phyloP scores from a whole-genome alignment of 352 stramenopile species.

The Phytophthora sp. region DNA sequence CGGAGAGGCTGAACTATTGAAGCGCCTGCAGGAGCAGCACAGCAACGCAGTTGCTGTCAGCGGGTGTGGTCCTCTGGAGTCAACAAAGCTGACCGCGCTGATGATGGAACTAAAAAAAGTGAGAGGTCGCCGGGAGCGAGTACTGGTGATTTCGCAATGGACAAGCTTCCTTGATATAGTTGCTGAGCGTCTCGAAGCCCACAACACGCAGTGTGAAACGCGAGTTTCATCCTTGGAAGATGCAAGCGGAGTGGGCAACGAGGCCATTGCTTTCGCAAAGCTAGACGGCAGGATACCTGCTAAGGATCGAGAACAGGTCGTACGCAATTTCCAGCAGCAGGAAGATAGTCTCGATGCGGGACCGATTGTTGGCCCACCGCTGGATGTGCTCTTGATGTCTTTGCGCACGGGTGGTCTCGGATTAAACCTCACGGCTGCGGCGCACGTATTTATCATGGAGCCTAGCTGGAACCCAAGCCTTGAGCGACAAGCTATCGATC shows the following conservation, averaged over 20 bases:
- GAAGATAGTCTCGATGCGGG: slow-evolving; percentile 17
- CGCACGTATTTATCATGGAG: slow-evolving; percentile 95
- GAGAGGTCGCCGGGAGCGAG: slow-evolving; percentile 53
- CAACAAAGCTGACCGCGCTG: slow-evolving; percentile 69
- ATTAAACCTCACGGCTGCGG: slow-evolving; percentile 93
- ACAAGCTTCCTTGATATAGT: slow-evolving; percentile 87
- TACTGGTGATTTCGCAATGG: slow-evolving; percentile 91
- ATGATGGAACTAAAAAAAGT: slow-evolving; percentile 58
- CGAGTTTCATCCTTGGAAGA: slow-evolving; percentile 21
- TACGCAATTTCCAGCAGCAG: slow-evolving; percentile 66
- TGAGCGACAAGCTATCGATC: slow-evolving; percentile 91
- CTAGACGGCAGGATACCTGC: slow-evolving; percentile 68
- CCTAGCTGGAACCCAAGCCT: slow-evolving; percentile 92
- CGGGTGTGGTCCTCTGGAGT: slow-evolving; percentile 29
- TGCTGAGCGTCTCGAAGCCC: slow-evolving; percentile 42
- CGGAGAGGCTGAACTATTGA: slow-evolving; percentile 38
- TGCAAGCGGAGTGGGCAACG: background rate
- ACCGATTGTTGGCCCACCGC: slow-evolving; percentile 25
- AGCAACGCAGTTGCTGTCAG: slow-evolving; percentile 4
- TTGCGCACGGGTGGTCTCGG: slow-evolving; percentile 89
- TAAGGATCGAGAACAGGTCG: slow-evolving; percentile 65
- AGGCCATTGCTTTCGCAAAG: slow-evolving; percentile 49
- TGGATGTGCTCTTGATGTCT: slow-evolving; percentile 89
- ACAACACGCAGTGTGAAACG: slow-evolving; percentile 37
- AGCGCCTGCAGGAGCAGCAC: slow-evolving; percentile 31